Base-by-base conservation (phyloP, 176 grass and related monocot species). In the Aegilops tauschii region DNA sequence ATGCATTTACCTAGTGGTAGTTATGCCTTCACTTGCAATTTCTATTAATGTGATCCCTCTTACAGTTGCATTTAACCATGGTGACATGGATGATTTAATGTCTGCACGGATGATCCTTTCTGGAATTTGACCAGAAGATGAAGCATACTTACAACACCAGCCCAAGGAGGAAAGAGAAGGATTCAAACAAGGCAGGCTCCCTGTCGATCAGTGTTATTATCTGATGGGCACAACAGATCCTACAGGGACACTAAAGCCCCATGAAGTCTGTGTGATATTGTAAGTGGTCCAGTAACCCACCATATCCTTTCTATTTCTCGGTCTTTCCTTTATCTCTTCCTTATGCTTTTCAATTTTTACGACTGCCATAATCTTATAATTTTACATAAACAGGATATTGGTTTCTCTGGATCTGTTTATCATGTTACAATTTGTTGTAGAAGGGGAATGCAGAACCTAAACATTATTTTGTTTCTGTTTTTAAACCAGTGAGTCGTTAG, bases 241-340 rank as follows among this genome's bases (percentile, higher is more conserved):
- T 5, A 93, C 91, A 5, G 89, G 86, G 13, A 87, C 78, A 28
- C 69, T 95, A 21, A 83, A 84, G 32, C 65, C 37, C 12, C 80
- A 91, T 82, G 89, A 95, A 95, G 91, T 95, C 67, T 93, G 89
- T 36, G 72, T 95, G 49, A 85, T 95, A 85, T 84, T 89, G 91
- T 95, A 87, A 84, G 93, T 87, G 30, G 23, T 27, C 47, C 29
- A 56, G 49, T 77, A 56, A 50, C 35, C 61, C 16, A 52, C 42
- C 42, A 40, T 72, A 72, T 80, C 11, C 5, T 39, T 75, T 82
- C 16, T 66, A 82, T 7, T 76, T 9, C 32, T 54, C 9, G 9
- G 13, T 44, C n/a, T 73, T 84, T 74, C 28, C 30, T 76, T 52
- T 54, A 30, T 76, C 37, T 67, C 44, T 76, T 76, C 74, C 58